phyloP scores from a whole-genome alignment of 768 basidiomycete species.

The Rhodotorula toruloides region DNA sequence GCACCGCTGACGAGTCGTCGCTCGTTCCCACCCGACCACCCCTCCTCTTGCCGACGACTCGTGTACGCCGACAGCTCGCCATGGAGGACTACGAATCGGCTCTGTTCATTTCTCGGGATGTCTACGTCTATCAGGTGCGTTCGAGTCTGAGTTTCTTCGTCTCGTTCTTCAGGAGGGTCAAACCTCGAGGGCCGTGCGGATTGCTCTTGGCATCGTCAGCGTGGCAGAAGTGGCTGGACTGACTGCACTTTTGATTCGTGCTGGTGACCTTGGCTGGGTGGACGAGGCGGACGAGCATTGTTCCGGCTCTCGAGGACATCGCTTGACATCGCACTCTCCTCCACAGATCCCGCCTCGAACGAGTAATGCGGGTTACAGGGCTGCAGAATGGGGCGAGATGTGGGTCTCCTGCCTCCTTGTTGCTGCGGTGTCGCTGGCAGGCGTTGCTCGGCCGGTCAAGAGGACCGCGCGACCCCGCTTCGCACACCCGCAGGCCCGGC shows the following conservation, averaged over 20 bases:
- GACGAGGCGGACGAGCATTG: too few relatives aligned
- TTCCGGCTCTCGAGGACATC: not conserved
- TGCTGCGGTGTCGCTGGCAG: too few relatives aligned
- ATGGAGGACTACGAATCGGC: slow-evolving; percentile 34
- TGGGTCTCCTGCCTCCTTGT: too few relatives aligned
- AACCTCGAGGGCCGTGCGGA: too few relatives aligned
- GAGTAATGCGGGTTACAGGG: slow-evolving; percentile 39
- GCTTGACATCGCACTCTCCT: not conserved
- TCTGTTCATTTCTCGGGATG: slow-evolving; percentile 34
- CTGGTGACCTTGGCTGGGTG: too few relatives aligned
- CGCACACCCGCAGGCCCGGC: too few relatives aligned
- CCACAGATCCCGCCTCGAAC: slow-evolving; percentile 40
- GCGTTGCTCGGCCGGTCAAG: too few relatives aligned
- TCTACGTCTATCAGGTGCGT: slow-evolving; percentile 30
- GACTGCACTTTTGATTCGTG: too few relatives aligned
- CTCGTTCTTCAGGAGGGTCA: not conserved
- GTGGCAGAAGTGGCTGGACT: too few relatives aligned
- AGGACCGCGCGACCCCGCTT: too few relatives aligned
- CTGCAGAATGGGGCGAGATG: slow-evolving; percentile 35
- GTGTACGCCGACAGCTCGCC: not conserved
- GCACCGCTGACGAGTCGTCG: not conserved
- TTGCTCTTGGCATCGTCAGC: too few relatives aligned
- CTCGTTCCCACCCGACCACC: too few relatives aligned
- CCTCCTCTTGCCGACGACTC: not conserved
- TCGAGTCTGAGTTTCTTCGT: not conserved